phyloP scores from a whole-genome alignment of 2,329 filamentous ascomycete genomes.

The Coleophoma eucalyptorum region DNA sequence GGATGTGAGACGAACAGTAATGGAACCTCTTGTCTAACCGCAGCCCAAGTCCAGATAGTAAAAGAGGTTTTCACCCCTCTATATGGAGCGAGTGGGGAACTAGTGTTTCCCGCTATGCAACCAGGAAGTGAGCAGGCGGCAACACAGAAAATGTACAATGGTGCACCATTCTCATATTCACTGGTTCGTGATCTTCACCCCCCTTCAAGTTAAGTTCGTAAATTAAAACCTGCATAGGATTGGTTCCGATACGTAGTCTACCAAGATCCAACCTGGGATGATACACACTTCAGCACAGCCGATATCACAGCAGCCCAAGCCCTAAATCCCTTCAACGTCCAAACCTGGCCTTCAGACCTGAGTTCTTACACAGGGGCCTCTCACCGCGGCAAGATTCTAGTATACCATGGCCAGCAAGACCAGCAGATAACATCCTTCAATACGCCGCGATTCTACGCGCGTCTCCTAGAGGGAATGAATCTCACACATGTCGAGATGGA shows the following conservation, averaged over 20 bases:
- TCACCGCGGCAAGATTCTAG: conserved; percentile 31
- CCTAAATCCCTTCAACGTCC: conserved; percentile 21
- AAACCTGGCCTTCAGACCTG: conserved; percentile 18
- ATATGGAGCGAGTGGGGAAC: conserved; percentile 7
- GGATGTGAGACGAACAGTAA: neutral
- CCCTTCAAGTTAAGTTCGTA: neutral
- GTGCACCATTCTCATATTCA: conserved; percentile 13
- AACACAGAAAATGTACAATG: conserved; percentile 30
- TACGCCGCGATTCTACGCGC: conserved; percentile 17
- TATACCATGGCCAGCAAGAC: conserved; percentile 37
- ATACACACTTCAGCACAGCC: conserved; percentile 31
- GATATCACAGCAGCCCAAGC: conserved; percentile 28
- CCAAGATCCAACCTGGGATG: conserved; percentile 34
- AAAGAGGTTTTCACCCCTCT: conserved; percentile 11
- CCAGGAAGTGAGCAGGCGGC: conserved; percentile 40
- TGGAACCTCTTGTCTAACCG: conserved; percentile 9
- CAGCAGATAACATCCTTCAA: conserved; percentile 21
- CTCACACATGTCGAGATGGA: conserved; percentile 28
- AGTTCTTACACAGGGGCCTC: conserved; percentile 2
- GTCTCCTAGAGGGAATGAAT: conserved; percentile 1
- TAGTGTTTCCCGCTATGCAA: conserved; percentile 34
- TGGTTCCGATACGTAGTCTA: conserved; percentile 46
- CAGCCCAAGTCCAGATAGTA: conserved; percentile 14
- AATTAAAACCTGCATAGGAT: conserved; percentile 31
- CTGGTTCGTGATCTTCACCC: conserved; percentile 3